These are phyloP conservation scores for Diaporthe caulivora DNA, from an alignment of 2,329 filamentous ascomycete species.

Conservation along the genomic window DNA sequence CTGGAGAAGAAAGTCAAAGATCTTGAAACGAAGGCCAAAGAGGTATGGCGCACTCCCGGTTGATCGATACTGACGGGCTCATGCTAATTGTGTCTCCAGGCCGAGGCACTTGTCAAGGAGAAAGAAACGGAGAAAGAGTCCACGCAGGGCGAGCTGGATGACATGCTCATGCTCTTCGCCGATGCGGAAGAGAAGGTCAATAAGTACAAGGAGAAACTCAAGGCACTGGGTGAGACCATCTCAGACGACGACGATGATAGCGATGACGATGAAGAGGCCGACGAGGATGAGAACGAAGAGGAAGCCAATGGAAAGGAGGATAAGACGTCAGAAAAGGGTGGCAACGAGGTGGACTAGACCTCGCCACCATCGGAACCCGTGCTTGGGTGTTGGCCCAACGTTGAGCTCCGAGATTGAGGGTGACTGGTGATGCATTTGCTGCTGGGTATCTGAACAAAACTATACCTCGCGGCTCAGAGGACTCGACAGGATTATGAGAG, in stretches of 20 bases:
- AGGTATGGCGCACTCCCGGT: slow-evolving; percentile 30
- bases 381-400: background rate
- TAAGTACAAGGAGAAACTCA: slow-evolving; percentile 79
- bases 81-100: slow-evolving; percentile 42
- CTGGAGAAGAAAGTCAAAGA: slow-evolving; percentile 47
- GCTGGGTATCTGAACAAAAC: background rate
- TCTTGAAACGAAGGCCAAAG: slow-evolving; percentile 45
- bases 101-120: slow-evolving; percentile 52
- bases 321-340: slow-evolving; percentile 45
- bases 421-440: background rate
- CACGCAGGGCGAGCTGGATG: slow-evolving; percentile 81
- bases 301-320: slow-evolving; percentile 46
- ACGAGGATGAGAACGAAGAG: slow-evolving; percentile 62
- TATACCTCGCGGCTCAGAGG: background rate
- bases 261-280: slow-evolving; percentile 67
- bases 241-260: slow-evolving; percentile 82
- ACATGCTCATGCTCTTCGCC: slow-evolving; percentile 83
- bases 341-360: slow-evolving; percentile 36
- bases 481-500: background rate
- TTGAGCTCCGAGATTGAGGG: background rate
- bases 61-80: background rate
- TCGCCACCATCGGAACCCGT: background rate
- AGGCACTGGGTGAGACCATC: slow-evolving; percentile 75
- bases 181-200: slow-evolving; percentile 83
- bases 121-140: slow-evolving; percentile 73